Evolutionary conservation across 345 rosid species (phyloP), one percentile per base, ranked within the genome.

Genomic region (Ceriops tagal): DNA sequence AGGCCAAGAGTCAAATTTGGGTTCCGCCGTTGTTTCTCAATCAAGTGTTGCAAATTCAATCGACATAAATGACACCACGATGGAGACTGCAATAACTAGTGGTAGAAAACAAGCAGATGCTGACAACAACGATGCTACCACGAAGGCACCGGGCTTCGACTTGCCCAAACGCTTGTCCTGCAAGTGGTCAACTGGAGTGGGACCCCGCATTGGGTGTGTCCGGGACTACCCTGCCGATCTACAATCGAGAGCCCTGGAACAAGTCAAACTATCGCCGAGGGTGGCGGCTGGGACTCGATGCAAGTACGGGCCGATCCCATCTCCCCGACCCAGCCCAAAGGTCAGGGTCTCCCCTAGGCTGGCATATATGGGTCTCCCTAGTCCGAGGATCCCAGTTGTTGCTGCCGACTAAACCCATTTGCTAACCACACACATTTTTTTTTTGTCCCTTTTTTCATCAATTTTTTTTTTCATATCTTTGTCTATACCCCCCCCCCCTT

Each of bases 161-260:
- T 24, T 66, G 65, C 46, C 73, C 34, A 84, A 75, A 31, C 83
- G 87, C 18, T 52, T 91, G 70, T 64, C 95, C 0, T 83, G 86
- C 80, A 91, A 83, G 64, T 93, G 97, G 98, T 70, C 85, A 56
- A 82, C 95, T 0, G 92, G 92, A 8, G 62, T 79, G 0, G 98
- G 98, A 5, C 92, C 98, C 1, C 88, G 98, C 8, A 93, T 93
- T 39, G 90, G 97, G 58, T 88, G 95, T 66, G 95, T 93, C 35
- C 86, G 93, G 24, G 92, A 93, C 84, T 93, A 93, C 76, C 98
- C 98, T 0, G 20, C 70, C 8, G 79, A 80, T 9, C 79, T 93
- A 10, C 97, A 85, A 58, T 80, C 84, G 16, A 86, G 79, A 27
- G 98, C 97, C 20, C 79, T 93, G 73, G 97, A 93, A 61, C 92